These are phyloP conservation scores for Dioszegia crocea DNA, from an alignment of 768 basidiomycete genomes.

Conservation along the genomic window DNA sequence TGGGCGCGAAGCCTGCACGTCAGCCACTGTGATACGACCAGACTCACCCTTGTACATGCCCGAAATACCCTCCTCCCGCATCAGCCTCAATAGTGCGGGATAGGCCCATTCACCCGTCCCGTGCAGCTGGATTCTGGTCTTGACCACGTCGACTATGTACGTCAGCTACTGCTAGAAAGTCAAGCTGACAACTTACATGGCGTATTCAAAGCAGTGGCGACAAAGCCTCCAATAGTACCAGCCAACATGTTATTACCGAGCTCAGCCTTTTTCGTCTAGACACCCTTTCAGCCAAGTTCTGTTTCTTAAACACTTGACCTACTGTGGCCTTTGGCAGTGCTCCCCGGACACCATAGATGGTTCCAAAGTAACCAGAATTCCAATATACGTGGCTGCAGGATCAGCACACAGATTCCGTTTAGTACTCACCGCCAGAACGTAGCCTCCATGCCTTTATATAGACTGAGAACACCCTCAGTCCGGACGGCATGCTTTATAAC, in stretches of 20 bases:
- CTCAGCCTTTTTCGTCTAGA: constrained; percentile 63
- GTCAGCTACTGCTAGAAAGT: not conserved
- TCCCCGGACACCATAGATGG: constrained; percentile 76
- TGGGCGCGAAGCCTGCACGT: constrained; percentile 71
- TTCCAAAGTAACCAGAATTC: constrained; percentile 83
- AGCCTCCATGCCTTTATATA: constrained; percentile 13
- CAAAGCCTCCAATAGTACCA: constrained; percentile 73
- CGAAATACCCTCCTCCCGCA: constrained; percentile 49
- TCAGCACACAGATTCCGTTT: constrained; percentile 72
- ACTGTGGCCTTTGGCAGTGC: constrained; percentile 83
- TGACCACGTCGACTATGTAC: constrained; percentile 69
- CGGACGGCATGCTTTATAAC: constrained; percentile 74
- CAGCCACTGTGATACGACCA: not conserved
- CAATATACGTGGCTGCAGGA: constrained; percentile 64
- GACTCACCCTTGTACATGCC: constrained; percentile 51
- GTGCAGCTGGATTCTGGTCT: constrained; percentile 79
- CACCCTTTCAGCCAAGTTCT: not conserved
- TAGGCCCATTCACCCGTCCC: constrained; percentile 67
- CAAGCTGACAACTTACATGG: constrained; percentile 58
- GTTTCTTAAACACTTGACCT: constrained; percentile 20
- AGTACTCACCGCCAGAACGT: constrained; percentile 17
- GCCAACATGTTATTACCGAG: constrained; percentile 90
- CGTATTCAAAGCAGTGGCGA: constrained; percentile 83
- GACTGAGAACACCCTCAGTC: constrained; percentile 48
- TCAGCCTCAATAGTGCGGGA: constrained; percentile 58